These are phyloP conservation scores for Colletotrichum lini DNA, from an alignment of 2,329 filamentous ascomycete genomes.

Conservation along the genomic window DNA sequence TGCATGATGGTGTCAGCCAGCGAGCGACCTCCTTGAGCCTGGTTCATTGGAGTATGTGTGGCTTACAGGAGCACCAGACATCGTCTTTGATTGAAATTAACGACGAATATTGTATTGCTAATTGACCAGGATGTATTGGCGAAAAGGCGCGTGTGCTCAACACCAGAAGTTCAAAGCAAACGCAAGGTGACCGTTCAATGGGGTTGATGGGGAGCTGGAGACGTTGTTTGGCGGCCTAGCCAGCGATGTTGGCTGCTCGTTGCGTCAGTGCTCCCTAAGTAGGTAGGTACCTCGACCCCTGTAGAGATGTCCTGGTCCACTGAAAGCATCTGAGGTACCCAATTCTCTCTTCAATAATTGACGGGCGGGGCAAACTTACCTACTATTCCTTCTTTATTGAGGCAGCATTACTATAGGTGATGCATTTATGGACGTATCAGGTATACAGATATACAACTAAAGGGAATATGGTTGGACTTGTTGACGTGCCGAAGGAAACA, in stretches of 20 bases:
- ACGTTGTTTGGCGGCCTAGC: background rate
- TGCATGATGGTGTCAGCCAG: constrained; percentile 14
- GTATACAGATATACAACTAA: background rate
- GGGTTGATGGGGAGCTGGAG: constrained; percentile 13
- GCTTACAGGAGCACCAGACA: constrained; percentile 59
- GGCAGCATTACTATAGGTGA: no score
- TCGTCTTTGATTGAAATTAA: constrained; percentile 38
- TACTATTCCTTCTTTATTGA: no score
- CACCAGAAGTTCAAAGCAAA: background rate
- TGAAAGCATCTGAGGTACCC: no score
- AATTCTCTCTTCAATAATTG: no score
- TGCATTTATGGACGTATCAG: no score
- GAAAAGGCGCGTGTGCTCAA: background rate
- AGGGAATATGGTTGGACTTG: background rate
- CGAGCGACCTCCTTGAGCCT: background rate
- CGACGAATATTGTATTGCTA: background rate
- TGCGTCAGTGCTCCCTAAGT: constrained; percentile 26
- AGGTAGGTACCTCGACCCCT: background rate
- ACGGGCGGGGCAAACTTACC: no score
- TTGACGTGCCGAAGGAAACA: background rate
- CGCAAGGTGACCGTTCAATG: background rate
- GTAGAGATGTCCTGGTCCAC: background rate
- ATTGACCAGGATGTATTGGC: background rate
- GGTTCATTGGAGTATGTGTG: background rate
- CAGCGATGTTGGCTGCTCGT: background rate